Evolutionary conservation across 2,329 filamentous ascomycete genomes (phyloP).

Genomic region (Cladosporium sp.): DNA sequence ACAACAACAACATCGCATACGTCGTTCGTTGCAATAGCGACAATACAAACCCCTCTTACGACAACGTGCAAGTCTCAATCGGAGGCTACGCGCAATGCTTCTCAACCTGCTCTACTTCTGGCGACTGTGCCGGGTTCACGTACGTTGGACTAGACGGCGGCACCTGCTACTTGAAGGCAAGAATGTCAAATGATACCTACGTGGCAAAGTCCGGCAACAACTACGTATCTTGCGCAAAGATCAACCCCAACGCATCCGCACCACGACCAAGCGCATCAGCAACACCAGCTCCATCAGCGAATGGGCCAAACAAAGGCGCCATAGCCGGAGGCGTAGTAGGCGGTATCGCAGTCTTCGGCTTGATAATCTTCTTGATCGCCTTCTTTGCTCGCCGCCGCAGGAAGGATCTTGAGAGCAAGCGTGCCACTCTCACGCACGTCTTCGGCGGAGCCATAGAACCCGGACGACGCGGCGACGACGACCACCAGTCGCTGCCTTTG

Average conservation of each 20-base stretch:
- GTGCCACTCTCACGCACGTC: constrained; percentile 25
- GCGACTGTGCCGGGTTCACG: constrained; percentile 34
- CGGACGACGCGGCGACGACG: constrained; percentile 13
- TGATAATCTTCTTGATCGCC: constrained; percentile 27
- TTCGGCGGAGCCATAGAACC: constrained; percentile 25
- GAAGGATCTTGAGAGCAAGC: constrained; percentile 29
- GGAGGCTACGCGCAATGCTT: constrained; percentile 37
- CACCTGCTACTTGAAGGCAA: constrained; percentile 33
- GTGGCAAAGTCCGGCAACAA: constrained; percentile 27
- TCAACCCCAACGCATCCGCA: constrained; percentile 27
- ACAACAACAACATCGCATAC: constrained; percentile 32
- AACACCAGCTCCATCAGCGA: background rate
- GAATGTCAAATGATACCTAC: constrained; percentile 26
- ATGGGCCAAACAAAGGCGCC: constrained; percentile 21
- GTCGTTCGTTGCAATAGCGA: constrained; percentile 34
- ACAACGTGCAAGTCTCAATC: constrained; percentile 27
- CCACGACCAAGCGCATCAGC: background rate
- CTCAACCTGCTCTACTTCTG: constrained; percentile 30
- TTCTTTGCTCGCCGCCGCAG: constrained; percentile 25
- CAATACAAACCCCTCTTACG: constrained; percentile 29
- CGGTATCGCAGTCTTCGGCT: constrained; percentile 24
- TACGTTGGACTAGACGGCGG: constrained; percentile 33
- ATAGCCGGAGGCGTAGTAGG: constrained; percentile 31
- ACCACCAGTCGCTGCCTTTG: constrained; percentile 19
- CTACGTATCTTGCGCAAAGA: constrained; percentile 32